A percentile compares a stretch with the other conserved stretches of the same genome.
Conservation (phyloP, 305 asterid species). For the Coffea humblotiana region DNA sequence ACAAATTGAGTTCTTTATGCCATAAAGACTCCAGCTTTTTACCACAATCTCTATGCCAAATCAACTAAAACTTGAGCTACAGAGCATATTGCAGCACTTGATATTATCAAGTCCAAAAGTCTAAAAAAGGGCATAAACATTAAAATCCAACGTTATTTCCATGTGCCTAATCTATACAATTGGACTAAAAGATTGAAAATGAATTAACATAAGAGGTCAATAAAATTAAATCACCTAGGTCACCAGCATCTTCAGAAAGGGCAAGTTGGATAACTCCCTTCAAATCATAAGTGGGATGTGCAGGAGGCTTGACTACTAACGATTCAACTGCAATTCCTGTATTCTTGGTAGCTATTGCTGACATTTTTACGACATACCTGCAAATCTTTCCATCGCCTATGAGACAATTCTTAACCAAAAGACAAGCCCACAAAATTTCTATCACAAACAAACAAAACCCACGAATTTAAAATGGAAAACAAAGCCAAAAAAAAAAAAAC, state of each 20-base stretch:
- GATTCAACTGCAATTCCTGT: constrained; percentile 36
- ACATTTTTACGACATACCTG: constrained; percentile 72
- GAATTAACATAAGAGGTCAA: no score
- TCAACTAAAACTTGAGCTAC: no score
- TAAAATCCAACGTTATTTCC: no score
- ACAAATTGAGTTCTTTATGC: no score
- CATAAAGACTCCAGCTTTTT: no score
- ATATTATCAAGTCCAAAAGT: no score
- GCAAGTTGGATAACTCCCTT: constrained; percentile 78
- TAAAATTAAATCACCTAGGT: constrained; percentile 45
- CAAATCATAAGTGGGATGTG: constrained; percentile 87
- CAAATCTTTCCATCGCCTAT: constrained; percentile 19
- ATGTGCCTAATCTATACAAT: no score
- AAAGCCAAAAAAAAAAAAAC: not conserved
- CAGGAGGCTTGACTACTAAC: constrained; percentile 65
- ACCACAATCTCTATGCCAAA: no score
- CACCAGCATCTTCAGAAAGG: constrained; percentile 91
- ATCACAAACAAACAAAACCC: not conserved
- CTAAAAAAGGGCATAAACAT: no score
- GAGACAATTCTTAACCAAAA: not conserved
- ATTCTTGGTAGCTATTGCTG: constrained; percentile 40
- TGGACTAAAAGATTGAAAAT: no score
- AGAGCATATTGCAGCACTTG: not conserved
- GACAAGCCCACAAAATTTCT: not conserved
- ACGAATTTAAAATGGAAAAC: not conserved